Base-by-base conservation (phyloP, 2,329 filamentous ascomycete genomes). In the Beauveria varroae region DNA sequence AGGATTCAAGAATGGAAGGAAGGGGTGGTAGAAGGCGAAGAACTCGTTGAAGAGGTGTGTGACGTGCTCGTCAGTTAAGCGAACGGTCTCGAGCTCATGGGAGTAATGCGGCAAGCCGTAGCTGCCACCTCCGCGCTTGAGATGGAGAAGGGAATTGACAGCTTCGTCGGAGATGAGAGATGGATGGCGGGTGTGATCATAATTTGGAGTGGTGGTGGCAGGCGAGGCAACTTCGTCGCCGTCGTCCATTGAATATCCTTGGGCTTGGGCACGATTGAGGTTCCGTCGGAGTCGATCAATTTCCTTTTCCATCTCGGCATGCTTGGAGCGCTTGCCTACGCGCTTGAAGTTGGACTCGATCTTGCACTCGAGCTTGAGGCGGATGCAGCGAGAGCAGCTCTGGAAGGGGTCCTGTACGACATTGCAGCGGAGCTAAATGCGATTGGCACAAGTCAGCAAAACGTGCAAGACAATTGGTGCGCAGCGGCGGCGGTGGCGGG, bases 301-400 rank as follows among this genome's bases (percentile, higher is more conserved):
- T 73, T 93, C 88, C 75, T 86, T 89, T 71, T 91, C 89, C 89
- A 93, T 93, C 75, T 93, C 90, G 68, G 89, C 89, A 74, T 93
- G 89, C 72, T 90, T 89, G 65, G 86, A 89, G 47, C 90, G 84
- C 78, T 95, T 95, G 65, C 90, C 88, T 20, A 93, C 80, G 67
- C 90, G 86, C 80, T 92, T 93, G 76, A 93, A 93, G 74, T 92
- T 91, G 69, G 88, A 90, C 73, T 93, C 89, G 73, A 95, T 93
- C 73, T 91, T 90, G 80, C 90, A 95, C 64, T 87, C 84, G 64
- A 93, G 86, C 74, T 89, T 90, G 70, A 93, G 83, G 68, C 91
- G 89, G 71, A 84, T 84, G 76, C 90, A 95, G 61, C 90, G 83
- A 59, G 86, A 86, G 77, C 90, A 95, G 68, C 85, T 85, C 68